Base-by-base conservation (phyloP, 495 filamentous ascomycete species). In the Daldinia caldariorum region DNA sequence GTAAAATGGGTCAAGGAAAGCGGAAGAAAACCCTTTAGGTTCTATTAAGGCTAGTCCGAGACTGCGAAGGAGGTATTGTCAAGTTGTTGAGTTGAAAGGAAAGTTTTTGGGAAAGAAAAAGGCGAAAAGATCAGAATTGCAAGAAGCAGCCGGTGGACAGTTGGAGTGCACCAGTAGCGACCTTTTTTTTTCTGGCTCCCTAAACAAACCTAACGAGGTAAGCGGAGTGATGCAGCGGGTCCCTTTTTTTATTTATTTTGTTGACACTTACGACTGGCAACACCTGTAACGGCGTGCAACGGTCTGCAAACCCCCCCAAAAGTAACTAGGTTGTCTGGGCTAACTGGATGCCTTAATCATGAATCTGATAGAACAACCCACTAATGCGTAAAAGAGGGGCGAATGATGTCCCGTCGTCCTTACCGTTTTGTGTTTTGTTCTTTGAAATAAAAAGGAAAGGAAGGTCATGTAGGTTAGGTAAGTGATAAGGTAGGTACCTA, bases 201-300 rank as follows among this genome's bases (percentile, higher is more conserved):
- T 58, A 67, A 67, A 59, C 22, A 59, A 72, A 68, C 69, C 61
- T 72, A 68, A 68, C 69, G 61, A 72, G 69, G 69, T 66, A 73
- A 66, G 70, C 70, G 70, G 66, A 68, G 64, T 68, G 69, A 64
- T 72, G 51, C 43, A 66, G 75, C 60, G 70, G 75, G 75, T 71
- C 69, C 61, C 58, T 63, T 67, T 70, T 61, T 69, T 62, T 72
- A 71, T 76, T 63, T 71, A 65, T 77, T 75, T 78, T 76, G 74
- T 78, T 78, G 76, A 78, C 74, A 74, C 74, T 76, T 71, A 75
- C 74, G 71, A 73, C 66, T 58, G 63, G 56, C 32, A n/a, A 35
- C 9, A 35, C 34, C 34, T 35, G 34, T 10, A 35, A 35, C 34
- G 5, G 45, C 50, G 18, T 31, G 53, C 29, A 59, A 34, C 49